Evolutionary conservation across 1,284 basidiomycete genomes (phyloP).

Genomic region (Malassezia sp.): DNA sequence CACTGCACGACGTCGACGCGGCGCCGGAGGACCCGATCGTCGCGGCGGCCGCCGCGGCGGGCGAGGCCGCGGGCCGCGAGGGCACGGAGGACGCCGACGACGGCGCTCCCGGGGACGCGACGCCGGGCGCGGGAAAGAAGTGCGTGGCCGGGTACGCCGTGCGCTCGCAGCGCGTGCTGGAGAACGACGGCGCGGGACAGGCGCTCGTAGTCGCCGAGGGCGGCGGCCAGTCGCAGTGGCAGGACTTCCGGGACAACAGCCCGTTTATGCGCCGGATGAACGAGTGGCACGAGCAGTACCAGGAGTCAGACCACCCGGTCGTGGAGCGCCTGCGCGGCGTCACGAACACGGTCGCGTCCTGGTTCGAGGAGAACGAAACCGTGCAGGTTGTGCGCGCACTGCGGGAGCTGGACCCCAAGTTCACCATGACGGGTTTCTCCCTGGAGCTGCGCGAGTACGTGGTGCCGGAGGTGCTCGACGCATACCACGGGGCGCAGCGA

Average conservation of each 20-base stretch:
- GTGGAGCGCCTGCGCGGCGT: slow-evolving; percentile 69
- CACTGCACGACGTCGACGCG: slow-evolving; percentile 33
- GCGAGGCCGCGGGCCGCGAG: slow-evolving; percentile 20
- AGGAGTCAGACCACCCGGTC: slow-evolving; percentile 87
- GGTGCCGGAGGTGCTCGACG: slow-evolving; percentile 91
- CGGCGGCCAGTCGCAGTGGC: slow-evolving; percentile 32
- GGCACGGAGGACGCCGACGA: slow-evolving; percentile 2
- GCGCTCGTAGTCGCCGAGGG: slow-evolving; percentile 36
- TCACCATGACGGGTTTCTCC: slow-evolving; percentile 74
- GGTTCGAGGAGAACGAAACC: slow-evolving; percentile 96
- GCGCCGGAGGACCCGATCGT: slow-evolving; percentile 20
- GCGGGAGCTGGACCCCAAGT: slow-evolving; percentile 73
- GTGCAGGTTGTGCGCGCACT: slow-evolving; percentile 81
- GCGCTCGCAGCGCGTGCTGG: slow-evolving; percentile 17
- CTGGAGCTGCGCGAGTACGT: slow-evolving; percentile 91
- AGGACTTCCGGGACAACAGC: slow-evolving; percentile 29
- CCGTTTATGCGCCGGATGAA: slow-evolving; percentile 27
- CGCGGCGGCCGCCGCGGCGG: slow-evolving; percentile 25
- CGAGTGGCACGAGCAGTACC: slow-evolving; percentile 51
- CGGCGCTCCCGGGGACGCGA: slow-evolving; percentile 3
- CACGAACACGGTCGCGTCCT: slow-evolving; percentile 70
- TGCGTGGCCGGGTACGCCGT: slow-evolving; percentile 33
- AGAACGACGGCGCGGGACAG: slow-evolving; percentile 26
- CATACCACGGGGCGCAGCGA: slow-evolving; percentile 77
- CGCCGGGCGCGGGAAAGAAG: slow-evolving; percentile 3